These are phyloP conservation scores for Amaranthus tricolor DNA, from an alignment of 179 eudicot species.

Conservation along the genomic window DNA sequence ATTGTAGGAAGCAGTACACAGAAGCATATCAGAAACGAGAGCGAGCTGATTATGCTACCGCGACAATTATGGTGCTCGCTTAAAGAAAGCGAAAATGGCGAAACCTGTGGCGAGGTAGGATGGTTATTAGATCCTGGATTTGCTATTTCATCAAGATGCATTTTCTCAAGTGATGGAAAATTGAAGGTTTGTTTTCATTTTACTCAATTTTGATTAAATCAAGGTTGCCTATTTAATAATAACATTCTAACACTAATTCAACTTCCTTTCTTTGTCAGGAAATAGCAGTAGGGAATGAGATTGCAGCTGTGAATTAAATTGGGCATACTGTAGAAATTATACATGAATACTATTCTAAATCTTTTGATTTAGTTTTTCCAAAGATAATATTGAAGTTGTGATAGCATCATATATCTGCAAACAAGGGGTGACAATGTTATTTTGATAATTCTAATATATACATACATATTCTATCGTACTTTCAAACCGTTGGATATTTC, in stretches of 20 bases:
- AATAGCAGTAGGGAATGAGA: constrained; percentile 50
- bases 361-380: neutral
- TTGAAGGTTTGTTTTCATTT: constrained; percentile 48
- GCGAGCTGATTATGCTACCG: constrained; percentile 53
- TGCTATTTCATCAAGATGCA: constrained; percentile 77
- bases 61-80: constrained; percentile 78
- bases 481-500: too few species aligned
- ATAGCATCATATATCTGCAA: too few species aligned
- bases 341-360: neutral
- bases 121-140: constrained; percentile 68
- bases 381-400: too few species aligned
- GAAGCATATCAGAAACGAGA: constrained; percentile 47
- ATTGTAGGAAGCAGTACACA: constrained; percentile 35
- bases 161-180: constrained; percentile 51
- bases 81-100: constrained; percentile 44
- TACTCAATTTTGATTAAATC: neutral
- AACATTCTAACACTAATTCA: constrained; percentile 10
- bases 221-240: neutral
- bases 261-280: constrained; percentile 51
- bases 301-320: constrained; percentile 31
- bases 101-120: constrained; percentile 69
- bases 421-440: too few species aligned
- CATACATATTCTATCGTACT: too few species aligned
- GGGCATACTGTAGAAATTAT: neutral
- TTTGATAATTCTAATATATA: too few species aligned